Evolutionary conservation across 192 early-diverging fungal genomes (phyloP), one percentile per base, ranked within the genome.

Genomic region (Phycomyces blakesleeanus): DNA sequence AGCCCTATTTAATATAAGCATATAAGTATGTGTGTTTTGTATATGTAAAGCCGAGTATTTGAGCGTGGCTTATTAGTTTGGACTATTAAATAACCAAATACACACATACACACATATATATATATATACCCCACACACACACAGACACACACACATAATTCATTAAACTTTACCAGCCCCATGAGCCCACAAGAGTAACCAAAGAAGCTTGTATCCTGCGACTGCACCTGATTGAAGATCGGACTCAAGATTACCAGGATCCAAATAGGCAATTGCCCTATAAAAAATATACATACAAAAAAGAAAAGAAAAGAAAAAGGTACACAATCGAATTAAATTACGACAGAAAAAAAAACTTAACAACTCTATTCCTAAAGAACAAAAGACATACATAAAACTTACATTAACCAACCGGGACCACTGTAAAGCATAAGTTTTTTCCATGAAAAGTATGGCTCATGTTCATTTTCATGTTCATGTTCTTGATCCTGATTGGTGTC

Each of bases 161-260:
- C 7, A 34, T 7, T 5, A 5, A 34, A 5, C 2, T 34, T 34
- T 63, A 73, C 71, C 87, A 24, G 85, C 74, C 14, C 77, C 77
- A 61, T 89, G 87, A 2, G 84, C 77, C 66, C 83, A 80, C 38
- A 89, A 76, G 51, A 89, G 61, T 51, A 87, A 59, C 87, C 87
- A 89, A 11, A 89, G 79, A 39, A 89, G 74, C 47, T 79, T 76
- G 69, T 83, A 87, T 24, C 83, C 85, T 12, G 87, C 85, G 6
- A 84, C 74, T n/a, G 87, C 77, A 22, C 87, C 87, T 44, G 79
- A 74, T 68, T 89, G 87, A n/a, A 89, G 67, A 72, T 89, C 87
- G 0, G 85, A 85, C 58, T 85, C 85, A 9, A 89, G 71, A 52
- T 89, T 89, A 9, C 87, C 87, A 14, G 87, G 87, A 55, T 89